Evolutionary conservation across 2,329 filamentous ascomycete genomes (phyloP).

Genomic region (Gliomastix tumulicola): DNA sequence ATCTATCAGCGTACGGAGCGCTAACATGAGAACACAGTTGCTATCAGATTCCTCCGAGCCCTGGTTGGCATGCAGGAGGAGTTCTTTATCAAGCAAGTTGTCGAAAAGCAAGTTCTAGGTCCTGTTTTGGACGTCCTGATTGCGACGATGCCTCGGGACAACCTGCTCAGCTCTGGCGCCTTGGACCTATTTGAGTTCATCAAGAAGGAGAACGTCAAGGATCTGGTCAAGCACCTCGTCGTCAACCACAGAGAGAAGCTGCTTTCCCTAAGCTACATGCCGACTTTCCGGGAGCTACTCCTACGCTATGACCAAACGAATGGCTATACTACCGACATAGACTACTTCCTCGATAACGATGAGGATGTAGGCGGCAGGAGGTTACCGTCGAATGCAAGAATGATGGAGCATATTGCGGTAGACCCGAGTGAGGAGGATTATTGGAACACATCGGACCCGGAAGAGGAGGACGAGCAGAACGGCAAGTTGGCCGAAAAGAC

Average conservation of each 20-base stretch:
- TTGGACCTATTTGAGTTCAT: slow-evolving; percentile 92
- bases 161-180: slow-evolving; percentile 87
- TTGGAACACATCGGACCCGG: slow-evolving; percentile 84
- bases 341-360: slow-evolving; percentile 68
- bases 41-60: slow-evolving; percentile 88
- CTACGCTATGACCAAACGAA: slow-evolving; percentile 72
- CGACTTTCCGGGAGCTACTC: slow-evolving; percentile 74
- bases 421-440: slow-evolving; percentile 88
- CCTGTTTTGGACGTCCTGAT: slow-evolving; percentile 80
- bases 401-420: slow-evolving; percentile 64
- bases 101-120: slow-evolving; percentile 72
- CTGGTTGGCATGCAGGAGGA: slow-evolving; percentile 82
- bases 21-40: slow-evolving; percentile 46
- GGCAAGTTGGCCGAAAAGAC: slow-evolving; percentile 25
- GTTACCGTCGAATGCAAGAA: slow-evolving; percentile 42
- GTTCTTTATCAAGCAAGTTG: slow-evolving; percentile 82
- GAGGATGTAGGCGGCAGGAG: slow-evolving; percentile 43
- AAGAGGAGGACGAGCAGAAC: slow-evolving; percentile 56
- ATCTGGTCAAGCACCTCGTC: slow-evolving; percentile 76
- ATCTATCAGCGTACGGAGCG: not conserved
- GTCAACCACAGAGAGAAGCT: slow-evolving; percentile 77
- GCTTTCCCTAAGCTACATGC: slow-evolving; percentile 69
- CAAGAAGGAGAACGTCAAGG: slow-evolving; percentile 73
- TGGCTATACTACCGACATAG: slow-evolving; percentile 57
- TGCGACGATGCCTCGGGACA: slow-evolving; percentile 84